phyloP scores from a whole-genome alignment of 306 rosid species.

The Quercus agrifolia region DNA sequence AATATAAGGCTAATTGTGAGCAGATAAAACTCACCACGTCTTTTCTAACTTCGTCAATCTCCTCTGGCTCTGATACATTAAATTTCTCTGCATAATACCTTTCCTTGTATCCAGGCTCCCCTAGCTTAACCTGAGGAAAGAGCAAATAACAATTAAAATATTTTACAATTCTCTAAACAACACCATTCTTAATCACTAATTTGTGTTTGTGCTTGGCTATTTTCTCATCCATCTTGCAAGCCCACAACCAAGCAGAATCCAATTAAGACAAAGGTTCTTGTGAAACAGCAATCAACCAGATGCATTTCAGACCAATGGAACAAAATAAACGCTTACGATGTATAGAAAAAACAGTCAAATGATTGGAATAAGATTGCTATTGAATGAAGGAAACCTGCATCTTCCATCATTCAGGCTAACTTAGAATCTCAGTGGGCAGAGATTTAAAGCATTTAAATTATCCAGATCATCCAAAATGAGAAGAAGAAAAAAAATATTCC shows the following conservation, averaged over 20 bases:
- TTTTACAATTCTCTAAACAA: background rate
- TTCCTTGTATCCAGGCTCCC: constrained; percentile 94
- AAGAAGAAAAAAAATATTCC: background rate
- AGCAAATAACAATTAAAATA: background rate
- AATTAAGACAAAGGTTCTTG: background rate
- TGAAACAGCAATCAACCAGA: background rate
- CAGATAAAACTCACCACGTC: constrained; percentile 42
- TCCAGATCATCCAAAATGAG: background rate
- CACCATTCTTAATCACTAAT: background rate
- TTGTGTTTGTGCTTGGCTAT: background rate
- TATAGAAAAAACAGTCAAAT: background rate
- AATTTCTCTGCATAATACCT: constrained; percentile 93
- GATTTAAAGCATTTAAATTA: background rate
- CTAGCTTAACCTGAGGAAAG: constrained; percentile 72
- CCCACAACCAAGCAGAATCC: background rate
- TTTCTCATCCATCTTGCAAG: background rate
- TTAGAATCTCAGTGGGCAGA: background rate
- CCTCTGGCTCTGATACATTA: constrained; percentile 49
- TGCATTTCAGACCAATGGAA: background rate
- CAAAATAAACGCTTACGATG: background rate
- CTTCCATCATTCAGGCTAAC: background rate
- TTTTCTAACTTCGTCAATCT: constrained; percentile 57
- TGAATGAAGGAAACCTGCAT: background rate
- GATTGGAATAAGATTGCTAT: background rate
- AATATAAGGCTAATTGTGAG: background rate